Conservation (phyloP, 495 filamentous ascomycete species). For the Bombardia bombarda region DNA sequence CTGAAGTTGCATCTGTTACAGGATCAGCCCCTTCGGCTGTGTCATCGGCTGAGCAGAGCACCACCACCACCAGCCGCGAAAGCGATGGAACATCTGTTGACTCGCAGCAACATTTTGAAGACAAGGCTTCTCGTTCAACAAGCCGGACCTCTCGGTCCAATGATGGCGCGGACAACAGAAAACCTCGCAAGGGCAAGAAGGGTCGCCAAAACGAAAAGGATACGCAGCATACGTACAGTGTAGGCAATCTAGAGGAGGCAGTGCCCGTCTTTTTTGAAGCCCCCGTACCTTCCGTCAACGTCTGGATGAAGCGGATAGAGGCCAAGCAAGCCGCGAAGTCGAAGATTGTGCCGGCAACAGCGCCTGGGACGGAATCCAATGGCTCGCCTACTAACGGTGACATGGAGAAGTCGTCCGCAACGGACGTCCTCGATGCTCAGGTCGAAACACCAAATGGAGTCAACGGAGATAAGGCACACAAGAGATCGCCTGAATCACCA, state of each 20-base stretch:
- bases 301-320: conserved; percentile 73
- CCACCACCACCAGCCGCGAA: conserved; percentile 10
- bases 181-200: conserved; percentile 42
- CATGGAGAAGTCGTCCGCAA: conserved; percentile 8
- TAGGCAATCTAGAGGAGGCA: conserved; percentile 41
- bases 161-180: conserved; percentile 33
- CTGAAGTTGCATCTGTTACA: conserved; percentile 13
- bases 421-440: conserved; percentile 13
- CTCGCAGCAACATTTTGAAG: conserved; percentile 10
- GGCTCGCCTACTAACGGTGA: conserved; percentile 11
- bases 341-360: conserved; percentile 38
- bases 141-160: conserved; percentile 30
- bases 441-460: conserved; percentile 8
- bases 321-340: conserved; percentile 53
- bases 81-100: conserved; percentile 13
- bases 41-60: conserved; percentile 18
- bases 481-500: conserved; percentile 45
- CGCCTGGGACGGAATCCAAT: conserved; percentile 2
- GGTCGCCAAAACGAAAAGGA: conserved; percentile 36
- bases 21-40: conserved; percentile 16
- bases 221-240: no score
- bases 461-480: conserved; percentile 38
- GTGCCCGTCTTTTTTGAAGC: conserved; percentile 62
- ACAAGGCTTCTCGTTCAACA: conserved; percentile 20
- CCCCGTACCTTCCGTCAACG: conserved; percentile 71